Base-by-base conservation (phyloP, 23 red algal genomes). In the Gracilaria caudata region DNA sequence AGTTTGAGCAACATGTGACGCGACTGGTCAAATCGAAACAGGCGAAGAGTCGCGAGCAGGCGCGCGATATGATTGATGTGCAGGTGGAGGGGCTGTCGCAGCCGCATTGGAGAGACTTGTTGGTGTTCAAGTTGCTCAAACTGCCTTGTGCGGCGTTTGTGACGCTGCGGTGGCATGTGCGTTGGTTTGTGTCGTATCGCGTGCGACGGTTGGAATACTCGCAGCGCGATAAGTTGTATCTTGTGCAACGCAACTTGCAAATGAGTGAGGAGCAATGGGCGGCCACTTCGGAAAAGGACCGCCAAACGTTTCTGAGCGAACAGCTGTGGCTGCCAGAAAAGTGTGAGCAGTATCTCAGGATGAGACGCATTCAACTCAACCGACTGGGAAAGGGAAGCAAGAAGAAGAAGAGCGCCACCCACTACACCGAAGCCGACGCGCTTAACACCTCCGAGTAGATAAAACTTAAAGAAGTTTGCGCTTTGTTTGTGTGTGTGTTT, bases 301-400 rank as follows among this genome's bases (percentile, higher is more conserved):
- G 77, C 55, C 0, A 95, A 20, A 64, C 49, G 28, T 81, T 46
- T 8, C 43, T 95, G 28, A 51, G 54, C 13, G 70, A 82, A 33
- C 56, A 86, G 51, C 74, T 95, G 9, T 95, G 93, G 93, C 41
- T 68, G 14, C 37, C 68, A n/a, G 75, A 89, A 43, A 86, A 90
- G 19, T 80, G 63, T 34, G 49, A 89, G 35, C 86, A 89, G 12
- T 95, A 36, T 61, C 23, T 90, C 1, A 51, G 53, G 21, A 53
- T 51, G 59, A 79, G 63, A 56, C 66, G 86, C 49, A 95, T 91
- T 84, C 58, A 90, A 47, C 61, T 81, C 46, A 95, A 95, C 35
- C 53, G 79, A 58, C 21, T 61, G 41, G 93, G 86, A 41, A 94
- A 94, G 64, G 68, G 25, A 26, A 84, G 73, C 56, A 93, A 93